phyloP scores from a whole-genome alignment of 306 rosid species.

The Glycine latifolia region DNA sequence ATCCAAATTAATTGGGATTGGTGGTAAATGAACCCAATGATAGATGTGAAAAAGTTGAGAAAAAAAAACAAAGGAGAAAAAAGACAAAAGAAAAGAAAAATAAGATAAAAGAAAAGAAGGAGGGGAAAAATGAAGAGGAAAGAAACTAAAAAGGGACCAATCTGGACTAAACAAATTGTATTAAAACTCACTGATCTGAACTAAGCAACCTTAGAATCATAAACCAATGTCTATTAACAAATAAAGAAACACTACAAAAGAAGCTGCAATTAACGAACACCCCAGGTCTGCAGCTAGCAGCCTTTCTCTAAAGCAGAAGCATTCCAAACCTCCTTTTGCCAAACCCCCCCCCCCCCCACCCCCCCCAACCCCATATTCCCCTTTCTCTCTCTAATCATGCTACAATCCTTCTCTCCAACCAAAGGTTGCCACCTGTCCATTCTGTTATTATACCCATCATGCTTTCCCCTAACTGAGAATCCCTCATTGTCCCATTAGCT shows the following conservation, averaged over 20 bases:
- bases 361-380: not conserved
- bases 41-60: no score
- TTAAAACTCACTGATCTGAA: not conserved
- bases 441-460: not conserved
- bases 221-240: not conserved
- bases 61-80: no score
- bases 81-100: no score
- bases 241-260: not conserved
- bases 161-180: no score
- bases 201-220: not conserved
- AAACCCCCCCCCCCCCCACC: not conserved
- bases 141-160: no score
- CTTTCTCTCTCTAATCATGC: not conserved
- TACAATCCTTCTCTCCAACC: slow-evolving; percentile 1
- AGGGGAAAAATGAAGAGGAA: no score
- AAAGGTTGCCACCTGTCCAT: not conserved
- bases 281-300: not conserved
- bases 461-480: not conserved
- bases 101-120: no score
- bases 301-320: not conserved
- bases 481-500: not conserved
- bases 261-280: not conserved
- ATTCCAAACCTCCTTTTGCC: not conserved
- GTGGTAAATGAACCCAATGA: no score
- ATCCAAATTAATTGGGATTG: no score